phyloP scores from a whole-genome alignment of 257 asterid species.

The Jaltomata sinuosa region DNA sequence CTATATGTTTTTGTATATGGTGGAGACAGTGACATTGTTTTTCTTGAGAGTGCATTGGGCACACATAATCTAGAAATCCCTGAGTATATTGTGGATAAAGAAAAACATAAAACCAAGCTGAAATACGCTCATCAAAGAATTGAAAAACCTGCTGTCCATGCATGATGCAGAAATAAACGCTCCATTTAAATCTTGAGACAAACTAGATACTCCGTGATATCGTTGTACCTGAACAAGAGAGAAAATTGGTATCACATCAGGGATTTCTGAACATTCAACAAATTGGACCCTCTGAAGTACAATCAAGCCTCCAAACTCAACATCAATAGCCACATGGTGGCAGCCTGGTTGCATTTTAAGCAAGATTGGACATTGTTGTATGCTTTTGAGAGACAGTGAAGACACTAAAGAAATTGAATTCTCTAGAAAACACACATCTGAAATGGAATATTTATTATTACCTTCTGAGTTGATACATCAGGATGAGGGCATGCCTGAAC shows the following conservation, averaged over 20 bases:
- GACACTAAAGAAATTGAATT: neutral
- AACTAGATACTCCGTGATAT: conserved; percentile 76
- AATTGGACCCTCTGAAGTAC: neutral
- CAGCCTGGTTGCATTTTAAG: neutral
- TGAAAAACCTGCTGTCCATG: conserved; percentile 80
- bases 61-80: neutral
- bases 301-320: neutral
- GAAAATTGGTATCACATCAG: neutral
- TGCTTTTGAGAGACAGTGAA: neutral
- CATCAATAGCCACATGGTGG: neutral
- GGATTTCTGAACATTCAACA: neutral
- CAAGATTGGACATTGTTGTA: neutral
- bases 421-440: neutral
- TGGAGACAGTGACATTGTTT: neutral
- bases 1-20: neutral
- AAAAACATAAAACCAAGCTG: neutral
- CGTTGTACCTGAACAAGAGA: conserved; percentile 41
- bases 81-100: neutral
- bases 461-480: conserved; percentile 41
- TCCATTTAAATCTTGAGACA: conserved; percentile 87
- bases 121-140: neutral
- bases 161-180: conserved; percentile 78
- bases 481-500: conserved; percentile 58
- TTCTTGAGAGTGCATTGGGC: neutral
- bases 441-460: neutral